A percentile compares a stretch with the other conserved stretches of the same genome.
Evolutionary conservation across 306 rosid genomes (phyloP).

Genomic region (Castanopsis chinensis): DNA sequence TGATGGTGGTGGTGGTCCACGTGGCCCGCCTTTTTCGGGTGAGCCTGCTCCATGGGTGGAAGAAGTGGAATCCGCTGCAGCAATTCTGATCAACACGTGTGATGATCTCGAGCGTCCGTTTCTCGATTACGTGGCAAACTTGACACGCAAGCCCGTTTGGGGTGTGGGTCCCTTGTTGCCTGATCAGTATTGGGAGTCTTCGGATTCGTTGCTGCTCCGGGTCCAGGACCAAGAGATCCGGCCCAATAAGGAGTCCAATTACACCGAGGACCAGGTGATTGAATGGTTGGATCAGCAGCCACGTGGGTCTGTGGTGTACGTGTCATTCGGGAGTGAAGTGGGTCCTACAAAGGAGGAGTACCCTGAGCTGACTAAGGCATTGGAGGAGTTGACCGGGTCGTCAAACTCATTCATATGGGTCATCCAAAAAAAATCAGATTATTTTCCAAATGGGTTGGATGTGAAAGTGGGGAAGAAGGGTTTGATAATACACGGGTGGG

Average conservation of each 20-base stretch:
- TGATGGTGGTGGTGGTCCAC: background rate
- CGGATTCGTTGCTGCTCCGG: slow-evolving; percentile 23
- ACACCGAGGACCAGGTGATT: slow-evolving; percentile 46
- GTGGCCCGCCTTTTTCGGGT: slow-evolving; percentile 42
- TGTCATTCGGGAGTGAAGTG: slow-evolving; percentile 57
- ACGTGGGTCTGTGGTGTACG: slow-evolving; percentile 51
- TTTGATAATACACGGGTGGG: slow-evolving; percentile 69
- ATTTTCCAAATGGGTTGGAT: slow-evolving; percentile 43
- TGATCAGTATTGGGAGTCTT: slow-evolving; percentile 51
- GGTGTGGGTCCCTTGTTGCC: slow-evolving; percentile 77
- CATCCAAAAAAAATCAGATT: slow-evolving; percentile 23
- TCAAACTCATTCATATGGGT: slow-evolving; percentile 54
- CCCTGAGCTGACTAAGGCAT: slow-evolving; percentile 32
- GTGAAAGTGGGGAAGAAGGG: slow-evolving; percentile 41
- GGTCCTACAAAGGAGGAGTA: slow-evolving; percentile 49
- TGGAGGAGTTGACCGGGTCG: slow-evolving; percentile 31
- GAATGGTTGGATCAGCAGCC: slow-evolving; percentile 58
- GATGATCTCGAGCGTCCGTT: slow-evolving; percentile 63
- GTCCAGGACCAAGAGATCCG: slow-evolving; percentile 38
- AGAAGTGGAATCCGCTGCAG: slow-evolving; percentile 19
- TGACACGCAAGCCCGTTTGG: slow-evolving; percentile 48
- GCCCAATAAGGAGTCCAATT: slow-evolving; percentile 21
- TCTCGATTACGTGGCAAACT: slow-evolving; percentile 27
- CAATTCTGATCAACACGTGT: slow-evolving; percentile 67
- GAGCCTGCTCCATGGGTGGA: slow-evolving; percentile 43